These are phyloP conservation scores for Trichoderma citrinoviride DNA, from an alignment of 2,329 filamentous ascomycete genomes.

Conservation along the genomic window DNA sequence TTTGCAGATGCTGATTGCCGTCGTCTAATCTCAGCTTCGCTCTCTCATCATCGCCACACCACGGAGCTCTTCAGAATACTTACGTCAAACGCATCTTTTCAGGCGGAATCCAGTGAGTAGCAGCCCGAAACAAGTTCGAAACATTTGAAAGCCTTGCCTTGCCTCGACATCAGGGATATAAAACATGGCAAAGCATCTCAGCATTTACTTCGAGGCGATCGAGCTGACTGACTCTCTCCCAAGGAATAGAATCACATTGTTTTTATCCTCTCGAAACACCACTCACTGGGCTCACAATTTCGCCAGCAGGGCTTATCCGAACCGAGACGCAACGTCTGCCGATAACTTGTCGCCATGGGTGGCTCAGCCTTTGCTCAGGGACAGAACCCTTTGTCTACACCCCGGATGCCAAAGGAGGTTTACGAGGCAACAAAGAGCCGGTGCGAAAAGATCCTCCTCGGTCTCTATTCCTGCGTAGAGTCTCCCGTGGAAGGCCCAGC, in stretches of 20 bases:
- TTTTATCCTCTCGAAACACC: too few species aligned
- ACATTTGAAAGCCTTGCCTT: too few species aligned
- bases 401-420: conserved; percentile 60
- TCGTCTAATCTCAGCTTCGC: not conserved
- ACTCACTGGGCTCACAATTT: not conserved
- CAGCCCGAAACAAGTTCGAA: not conserved
- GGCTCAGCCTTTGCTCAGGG: conserved; percentile 57
- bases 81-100: not conserved
- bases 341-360: conserved; percentile 52
- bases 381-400: conserved; percentile 52
- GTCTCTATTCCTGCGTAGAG: conserved; percentile 54
- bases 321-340: too few species aligned
- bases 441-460: conserved; percentile 46
- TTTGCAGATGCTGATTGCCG: not conserved
- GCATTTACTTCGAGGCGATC: too few species aligned
- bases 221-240: too few species aligned
- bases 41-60: not conserved
- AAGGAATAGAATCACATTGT: too few species aligned
- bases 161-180: not conserved
- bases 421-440: conserved; percentile 53
- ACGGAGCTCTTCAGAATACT: not conserved
- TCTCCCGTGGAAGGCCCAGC: conserved; percentile 66
- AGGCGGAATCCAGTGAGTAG: not conserved
- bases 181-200: not conserved
- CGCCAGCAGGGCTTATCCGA: too few species aligned